A percentile compares a stretch with the other conserved stretches of the same genome.
Conservation (phyloP, 75 land plant species). For the Picea sitchensis region DNA sequence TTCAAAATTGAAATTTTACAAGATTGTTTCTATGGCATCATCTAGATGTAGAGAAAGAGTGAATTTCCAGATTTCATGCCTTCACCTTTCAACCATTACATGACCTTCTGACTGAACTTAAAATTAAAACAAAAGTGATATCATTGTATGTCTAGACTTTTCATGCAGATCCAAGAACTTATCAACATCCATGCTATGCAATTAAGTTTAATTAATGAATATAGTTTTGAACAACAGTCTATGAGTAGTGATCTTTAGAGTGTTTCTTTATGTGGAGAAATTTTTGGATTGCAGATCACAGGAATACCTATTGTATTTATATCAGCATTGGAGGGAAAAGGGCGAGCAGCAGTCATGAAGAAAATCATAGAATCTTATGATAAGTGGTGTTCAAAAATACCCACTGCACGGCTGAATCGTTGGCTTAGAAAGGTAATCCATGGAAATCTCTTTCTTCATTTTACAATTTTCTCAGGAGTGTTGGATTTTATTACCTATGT, state of each 20-base stretch:
- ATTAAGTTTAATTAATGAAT: background rate
- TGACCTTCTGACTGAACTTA: no score
- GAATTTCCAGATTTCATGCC: no score
- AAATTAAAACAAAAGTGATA: no score
- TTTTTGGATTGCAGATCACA: constrained; percentile 52
- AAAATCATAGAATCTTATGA: constrained; percentile 67
- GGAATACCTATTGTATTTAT: constrained; percentile 96
- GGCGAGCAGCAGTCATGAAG: constrained; percentile 77
- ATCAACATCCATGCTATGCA: background rate
- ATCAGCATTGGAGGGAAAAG: constrained; percentile 88
- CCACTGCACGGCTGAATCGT: constrained; percentile 92
- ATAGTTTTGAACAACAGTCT: background rate
- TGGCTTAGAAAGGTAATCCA: constrained; percentile 86
- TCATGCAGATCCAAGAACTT: no score
- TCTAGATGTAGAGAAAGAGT: no score
- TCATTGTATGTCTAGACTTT: no score
- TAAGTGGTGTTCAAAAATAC: constrained; percentile 82
- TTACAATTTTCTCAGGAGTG: background rate
- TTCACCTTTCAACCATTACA: no score
- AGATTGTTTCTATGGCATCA: no score
- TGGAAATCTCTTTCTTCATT: background rate
- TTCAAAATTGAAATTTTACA: no score
- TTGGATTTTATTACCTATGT: background rate
- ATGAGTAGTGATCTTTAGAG: background rate
- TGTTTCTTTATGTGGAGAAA: constrained; percentile 3